Base-by-base conservation (phyloP, 108 stramenopile species). In the Fragilariopsis cylindrus region DNA sequence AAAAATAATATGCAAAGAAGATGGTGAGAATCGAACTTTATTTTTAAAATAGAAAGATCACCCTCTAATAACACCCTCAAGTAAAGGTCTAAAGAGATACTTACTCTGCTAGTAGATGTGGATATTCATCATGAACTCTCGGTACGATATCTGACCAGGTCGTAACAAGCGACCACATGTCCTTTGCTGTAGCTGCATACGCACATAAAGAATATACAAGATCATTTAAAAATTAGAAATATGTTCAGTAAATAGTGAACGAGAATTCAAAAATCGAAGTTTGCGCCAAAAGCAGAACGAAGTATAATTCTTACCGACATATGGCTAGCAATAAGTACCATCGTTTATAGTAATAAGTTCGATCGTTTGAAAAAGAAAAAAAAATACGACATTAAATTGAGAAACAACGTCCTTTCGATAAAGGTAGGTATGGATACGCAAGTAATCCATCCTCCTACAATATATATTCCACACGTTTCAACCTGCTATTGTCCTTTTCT, bases 71-170 rank as follows among this genome's bases (percentile, higher is more conserved):
- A 65, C 40, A 65, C 30, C 7, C 3, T 15, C 8, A 65, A 3
- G 13, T 12, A 40, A 45, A 7, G 8, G 8, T 19, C 43, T 63
- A 0, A 3, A 7, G 4, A 45, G 13, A 4, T 16, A 49, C 67
- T 68, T 68, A 68, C 74, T 96, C 97, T 43, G 93, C 92, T 48
- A 98, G 69, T 48, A 96, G 71, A 41, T 86, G 64, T 45, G 89
- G 76, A 52, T 88, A 88, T 13, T 85, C 80, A 54, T 85, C 69
- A 70, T 92, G 88, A 15, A 91, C 88, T 21, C 79, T 62, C 3
- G 88, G 80, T 3, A 88, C 93, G 64, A 90, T 76, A 57, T 85
- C 86, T 9, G 81, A 65, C 93, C 93, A 94, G 15, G 72, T 82
- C 16, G 50, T 72, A 18, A 86, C 84, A 55, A 94, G 89, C 5